phyloP scores from a whole-genome alignment of 108 stramenopile species.

The Skeletonema tropicum region DNA sequence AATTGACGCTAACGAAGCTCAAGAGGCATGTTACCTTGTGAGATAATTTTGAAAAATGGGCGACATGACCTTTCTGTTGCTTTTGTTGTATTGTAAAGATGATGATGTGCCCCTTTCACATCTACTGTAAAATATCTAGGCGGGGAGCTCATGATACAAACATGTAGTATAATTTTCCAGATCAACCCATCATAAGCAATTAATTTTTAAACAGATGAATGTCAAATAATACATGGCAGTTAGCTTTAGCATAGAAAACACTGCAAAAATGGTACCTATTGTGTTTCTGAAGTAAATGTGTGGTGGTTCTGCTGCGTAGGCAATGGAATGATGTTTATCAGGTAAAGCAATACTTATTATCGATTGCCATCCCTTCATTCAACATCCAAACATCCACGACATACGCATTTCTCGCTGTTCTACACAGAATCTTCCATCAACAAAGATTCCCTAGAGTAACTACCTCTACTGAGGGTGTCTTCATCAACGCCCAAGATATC shows the following conservation, averaged over 20 bases:
- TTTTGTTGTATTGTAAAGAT: background rate
- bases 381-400: background rate
- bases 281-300: too few relatives aligned
- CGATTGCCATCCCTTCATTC: constrained; percentile 5
- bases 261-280: too few relatives aligned
- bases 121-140: background rate
- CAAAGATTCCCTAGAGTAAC: constrained; percentile 45
- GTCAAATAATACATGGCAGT: background rate
- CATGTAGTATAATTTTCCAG: background rate
- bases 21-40: background rate
- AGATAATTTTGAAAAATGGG: background rate
- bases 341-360: background rate
- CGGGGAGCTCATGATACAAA: background rate
- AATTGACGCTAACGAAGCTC: background rate
- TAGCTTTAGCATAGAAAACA: background rate
- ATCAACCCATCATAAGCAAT: background rate
- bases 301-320: background rate
- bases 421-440: constrained; percentile 5
- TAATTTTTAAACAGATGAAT: background rate
- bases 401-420: background rate
- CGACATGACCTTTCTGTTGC: background rate
- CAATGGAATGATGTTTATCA: background rate
- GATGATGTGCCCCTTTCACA: background rate
- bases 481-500: constrained; percentile 67
- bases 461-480: constrained; percentile 57